phyloP scores from a whole-genome alignment of 192 early-diverging fungal genomes.

The Helicostylum pulchrum region DNA sequence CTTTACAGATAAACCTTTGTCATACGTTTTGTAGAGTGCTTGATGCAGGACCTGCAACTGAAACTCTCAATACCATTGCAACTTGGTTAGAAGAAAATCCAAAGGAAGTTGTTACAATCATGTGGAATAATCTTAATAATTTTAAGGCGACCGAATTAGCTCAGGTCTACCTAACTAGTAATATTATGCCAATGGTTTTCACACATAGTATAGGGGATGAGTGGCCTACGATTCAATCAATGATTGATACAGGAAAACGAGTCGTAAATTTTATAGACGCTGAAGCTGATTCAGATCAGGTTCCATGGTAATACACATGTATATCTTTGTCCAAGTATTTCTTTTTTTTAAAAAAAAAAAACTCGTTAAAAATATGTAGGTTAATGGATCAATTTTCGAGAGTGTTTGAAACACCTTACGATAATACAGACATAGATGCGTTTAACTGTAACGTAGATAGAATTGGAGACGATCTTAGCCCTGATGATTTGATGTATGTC shows the following conservation, averaged over 20 bases:
- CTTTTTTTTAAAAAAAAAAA: too few species aligned
- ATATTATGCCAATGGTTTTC: conserved; percentile 22
- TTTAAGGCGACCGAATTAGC: conserved; percentile 44
- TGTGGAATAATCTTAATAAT: conserved; percentile 62
- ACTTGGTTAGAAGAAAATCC: conserved; percentile 58
- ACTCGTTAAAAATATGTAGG: conserved; percentile 28
- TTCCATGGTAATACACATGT: conserved; percentile 51
- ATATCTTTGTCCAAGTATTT: not conserved
- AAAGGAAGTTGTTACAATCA: conserved; percentile 75
- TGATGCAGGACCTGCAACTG: conserved; percentile 53
- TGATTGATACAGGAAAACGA: conserved; percentile 62
- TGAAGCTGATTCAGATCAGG: conserved; percentile 42
- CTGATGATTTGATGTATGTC: conserved; percentile 48
- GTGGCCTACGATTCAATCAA: conserved; percentile 66
- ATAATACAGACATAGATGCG: conserved; percentile 33
- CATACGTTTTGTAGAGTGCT: conserved; percentile 56
- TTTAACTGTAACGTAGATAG: conserved; percentile 59
- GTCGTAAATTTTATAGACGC: conserved; percentile 61
- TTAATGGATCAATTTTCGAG: conserved; percentile 55
- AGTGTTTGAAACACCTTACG: conserved; percentile 65
- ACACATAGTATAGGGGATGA: conserved; percentile 33
- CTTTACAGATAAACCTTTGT: conserved; percentile 51
- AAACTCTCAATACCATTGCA: conserved; percentile 50
- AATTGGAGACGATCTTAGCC: conserved; percentile 23
- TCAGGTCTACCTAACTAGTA: conserved; percentile 6